Percentiles rank a stretch among this genome's conserved stretches.
Evolutionary conservation across 768 basidiomycete genomes (phyloP).

Genomic region (Russula emetica): DNA sequence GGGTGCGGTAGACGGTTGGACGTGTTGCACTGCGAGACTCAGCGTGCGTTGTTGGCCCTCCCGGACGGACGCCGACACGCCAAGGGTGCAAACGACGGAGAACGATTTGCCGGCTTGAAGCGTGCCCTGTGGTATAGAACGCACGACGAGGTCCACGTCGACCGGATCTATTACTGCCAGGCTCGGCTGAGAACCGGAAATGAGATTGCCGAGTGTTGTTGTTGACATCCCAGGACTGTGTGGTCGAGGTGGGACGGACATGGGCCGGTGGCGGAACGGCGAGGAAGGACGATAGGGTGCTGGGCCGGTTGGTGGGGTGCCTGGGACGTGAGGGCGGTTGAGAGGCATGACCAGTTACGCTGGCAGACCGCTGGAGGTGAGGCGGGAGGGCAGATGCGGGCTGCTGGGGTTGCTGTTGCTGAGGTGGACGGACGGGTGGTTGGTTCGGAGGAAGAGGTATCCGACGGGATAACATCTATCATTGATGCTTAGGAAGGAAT

Average conservation of each 20-base stretch:
- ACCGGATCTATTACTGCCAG: slow-evolving; percentile 38
- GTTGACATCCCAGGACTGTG: slow-evolving; percentile 35
- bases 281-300: slow-evolving; percentile 44
- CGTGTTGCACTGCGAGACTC: slow-evolving; percentile 61
- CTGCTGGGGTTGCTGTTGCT: slow-evolving; percentile 36
- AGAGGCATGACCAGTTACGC: slow-evolving; percentile 41
- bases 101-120: slow-evolving; percentile 58
- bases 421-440: slow-evolving; percentile 38
- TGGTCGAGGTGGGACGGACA: slow-evolving; percentile 29
- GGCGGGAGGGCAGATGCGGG: slow-evolving; percentile 71
- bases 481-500: neutral
- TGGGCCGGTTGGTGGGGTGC: slow-evolving; percentile 48
- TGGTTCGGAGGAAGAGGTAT: slow-evolving; percentile 51
- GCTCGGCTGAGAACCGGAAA: slow-evolving; percentile 21
- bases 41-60: slow-evolving; percentile 41
- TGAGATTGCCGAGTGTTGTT: slow-evolving; percentile 31
- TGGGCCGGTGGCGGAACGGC: slow-evolving; percentile 38
- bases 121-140: slow-evolving; percentile 42
- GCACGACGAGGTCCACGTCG: slow-evolving; percentile 55
- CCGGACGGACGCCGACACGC: slow-evolving; percentile 46
- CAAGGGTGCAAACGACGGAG: slow-evolving; percentile 49
- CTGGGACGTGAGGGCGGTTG: slow-evolving; percentile 52
- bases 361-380: slow-evolving; percentile 60
- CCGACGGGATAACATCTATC: slow-evolving; percentile 69
- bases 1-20: slow-evolving; percentile 41